Percentiles rank a stretch among this genome's conserved stretches.
Evolutionary conservation across 2,329 filamentous ascomycete species (phyloP).

Genomic region (Cryphonectria parasitica): DNA sequence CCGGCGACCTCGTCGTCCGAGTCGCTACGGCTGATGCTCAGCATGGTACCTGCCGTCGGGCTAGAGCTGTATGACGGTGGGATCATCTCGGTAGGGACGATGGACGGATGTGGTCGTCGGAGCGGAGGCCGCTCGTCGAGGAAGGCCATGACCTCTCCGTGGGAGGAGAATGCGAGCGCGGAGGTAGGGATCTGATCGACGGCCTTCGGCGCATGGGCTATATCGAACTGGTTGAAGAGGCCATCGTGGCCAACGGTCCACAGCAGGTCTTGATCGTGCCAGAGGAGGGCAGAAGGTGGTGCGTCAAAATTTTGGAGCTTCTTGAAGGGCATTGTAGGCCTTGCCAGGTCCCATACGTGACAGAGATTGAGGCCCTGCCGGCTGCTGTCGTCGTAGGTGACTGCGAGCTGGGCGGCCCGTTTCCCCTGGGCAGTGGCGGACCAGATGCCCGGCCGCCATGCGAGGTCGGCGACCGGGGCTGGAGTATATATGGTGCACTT

Average conservation of each 20-base stretch:
- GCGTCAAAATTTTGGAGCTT: conserved; percentile 64
- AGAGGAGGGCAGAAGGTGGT: conserved; percentile 62
- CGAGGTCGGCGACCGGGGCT: conserved; percentile 60
- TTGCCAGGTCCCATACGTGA: conserved; percentile 71
- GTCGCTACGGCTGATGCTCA: conserved; percentile 64
- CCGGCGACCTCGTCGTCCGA: conserved; percentile 68
- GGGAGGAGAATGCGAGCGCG: conserved; percentile 62
- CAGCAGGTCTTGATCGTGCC: conserved; percentile 67
- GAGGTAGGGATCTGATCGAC: conserved; percentile 67
- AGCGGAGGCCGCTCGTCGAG: conserved; percentile 60
- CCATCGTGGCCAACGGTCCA: conserved; percentile 69
- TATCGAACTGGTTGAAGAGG: conserved; percentile 66
- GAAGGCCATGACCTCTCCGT: conserved; percentile 64
- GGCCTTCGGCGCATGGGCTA: conserved; percentile 65
- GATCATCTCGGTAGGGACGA: conserved; percentile 39
- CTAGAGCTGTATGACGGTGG: conserved; percentile 50
- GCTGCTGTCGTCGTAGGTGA: conserved; percentile 63
- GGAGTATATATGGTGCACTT: conserved; percentile 65
- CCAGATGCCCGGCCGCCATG: conserved; percentile 69
- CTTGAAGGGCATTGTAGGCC: conserved; percentile 69
- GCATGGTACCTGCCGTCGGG: conserved; percentile 49
- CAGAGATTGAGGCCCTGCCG: conserved; percentile 61
- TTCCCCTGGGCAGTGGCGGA: conserved; percentile 65
- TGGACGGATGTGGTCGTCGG: conserved; percentile 41
- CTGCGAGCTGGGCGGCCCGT: conserved; percentile 64